phyloP scores from a whole-genome alignment of 106 monocot species.

The Agapanthus africanus region DNA sequence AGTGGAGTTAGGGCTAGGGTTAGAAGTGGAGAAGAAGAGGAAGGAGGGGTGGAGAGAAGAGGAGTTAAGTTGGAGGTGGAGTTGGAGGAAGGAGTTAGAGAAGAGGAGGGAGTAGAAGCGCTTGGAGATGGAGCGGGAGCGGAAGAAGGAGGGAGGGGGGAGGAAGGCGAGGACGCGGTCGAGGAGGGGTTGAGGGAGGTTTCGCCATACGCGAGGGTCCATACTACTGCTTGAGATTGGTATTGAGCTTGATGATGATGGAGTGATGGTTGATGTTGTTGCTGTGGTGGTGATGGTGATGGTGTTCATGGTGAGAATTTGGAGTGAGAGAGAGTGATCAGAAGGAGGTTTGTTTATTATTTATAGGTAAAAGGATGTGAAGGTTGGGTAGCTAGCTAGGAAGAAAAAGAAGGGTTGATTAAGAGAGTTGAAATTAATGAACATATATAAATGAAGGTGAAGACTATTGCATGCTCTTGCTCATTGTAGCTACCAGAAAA shows the following conservation, averaged over 20 bases:
- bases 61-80: constrained; percentile 9
- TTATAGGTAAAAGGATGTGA: no score
- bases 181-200: constrained; percentile 10
- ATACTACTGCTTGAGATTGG: no score
- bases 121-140: constrained; percentile 7
- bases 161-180: constrained; percentile 22
- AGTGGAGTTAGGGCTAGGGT: not conserved
- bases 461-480: no score
- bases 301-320: not conserved
- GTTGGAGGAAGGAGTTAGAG: constrained; percentile 14
- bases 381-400: no score
- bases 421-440: no score
- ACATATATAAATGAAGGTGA: no score
- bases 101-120: constrained; percentile 19
- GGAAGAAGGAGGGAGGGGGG: constrained; percentile 17
- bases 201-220: constrained; percentile 18
- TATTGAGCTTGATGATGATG: no score
- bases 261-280: not conserved
- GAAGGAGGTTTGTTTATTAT: no score
- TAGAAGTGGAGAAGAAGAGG: constrained; percentile 8
- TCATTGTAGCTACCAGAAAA: no score
- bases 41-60: constrained; percentile 5
- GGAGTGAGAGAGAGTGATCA: not conserved
- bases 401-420: no score
- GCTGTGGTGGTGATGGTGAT: not conserved